Percentiles rank a stretch among this genome's conserved stretches.
Evolutionary conservation across 2,329 filamentous ascomycete species (phyloP).

Genomic region (Fusarium albidum): DNA sequence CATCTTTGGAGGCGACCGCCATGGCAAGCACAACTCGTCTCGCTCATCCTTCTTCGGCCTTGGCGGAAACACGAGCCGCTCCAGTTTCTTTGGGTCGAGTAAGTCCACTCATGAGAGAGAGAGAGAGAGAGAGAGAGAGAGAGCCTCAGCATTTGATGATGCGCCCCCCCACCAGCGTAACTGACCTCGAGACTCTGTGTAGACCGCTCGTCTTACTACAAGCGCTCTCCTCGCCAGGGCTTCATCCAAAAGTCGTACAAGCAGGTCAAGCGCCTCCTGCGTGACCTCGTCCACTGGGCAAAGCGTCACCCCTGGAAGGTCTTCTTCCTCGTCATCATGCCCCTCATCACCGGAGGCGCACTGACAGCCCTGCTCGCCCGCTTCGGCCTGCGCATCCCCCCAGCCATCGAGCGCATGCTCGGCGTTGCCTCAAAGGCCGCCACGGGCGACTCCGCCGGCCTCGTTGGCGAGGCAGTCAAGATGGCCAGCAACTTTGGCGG

Average conservation of each 20-base stretch:
- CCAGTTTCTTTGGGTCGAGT: slow-evolving; percentile 57
- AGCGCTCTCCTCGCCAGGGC: slow-evolving; percentile 80
- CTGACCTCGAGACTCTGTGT: slow-evolving; percentile 2
- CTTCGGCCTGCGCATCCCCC: slow-evolving; percentile 81
- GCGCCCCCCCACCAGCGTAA: too few relatives aligned
- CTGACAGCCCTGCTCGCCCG: slow-evolving; percentile 78
- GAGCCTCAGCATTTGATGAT: background rate
- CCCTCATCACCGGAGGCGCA: slow-evolving; percentile 84
- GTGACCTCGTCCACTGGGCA: slow-evolving; percentile 82
- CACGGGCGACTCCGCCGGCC: slow-evolving; percentile 56
- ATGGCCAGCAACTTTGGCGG: slow-evolving; percentile 54
- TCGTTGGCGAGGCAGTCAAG: slow-evolving; percentile 63
- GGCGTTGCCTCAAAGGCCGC: slow-evolving; percentile 61
- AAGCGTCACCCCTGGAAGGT: slow-evolving; percentile 87
- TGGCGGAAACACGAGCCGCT: slow-evolving; percentile 53
- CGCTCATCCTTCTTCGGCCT: slow-evolving; percentile 57
- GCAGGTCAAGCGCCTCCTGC: slow-evolving; percentile 80
- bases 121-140: too few relatives aligned
- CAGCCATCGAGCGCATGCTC: slow-evolving; percentile 65
- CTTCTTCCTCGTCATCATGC: slow-evolving; percentile 86
- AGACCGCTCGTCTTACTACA: slow-evolving; percentile 73
- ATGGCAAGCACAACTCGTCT: slow-evolving; percentile 52
- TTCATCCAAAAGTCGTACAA: slow-evolving; percentile 79
- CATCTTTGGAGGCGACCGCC: slow-evolving; percentile 44
- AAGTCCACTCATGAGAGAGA: slow-evolving; percentile 30